Base-by-base conservation (phyloP, 176 grass and related monocot genomes). In the Thinopyrum elongatum region DNA sequence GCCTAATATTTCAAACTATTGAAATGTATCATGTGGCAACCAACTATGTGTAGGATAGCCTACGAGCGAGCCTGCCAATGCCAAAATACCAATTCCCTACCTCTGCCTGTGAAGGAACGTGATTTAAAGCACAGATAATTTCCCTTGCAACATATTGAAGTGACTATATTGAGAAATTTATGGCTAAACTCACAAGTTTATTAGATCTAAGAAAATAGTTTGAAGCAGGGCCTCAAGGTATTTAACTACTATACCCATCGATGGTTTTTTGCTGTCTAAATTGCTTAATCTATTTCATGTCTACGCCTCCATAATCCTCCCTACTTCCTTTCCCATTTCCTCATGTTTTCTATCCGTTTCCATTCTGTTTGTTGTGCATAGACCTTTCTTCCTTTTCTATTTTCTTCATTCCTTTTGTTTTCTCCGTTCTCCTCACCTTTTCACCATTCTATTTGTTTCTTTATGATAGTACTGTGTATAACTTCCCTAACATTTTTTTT, bases 281-380 rank as follows among this genome's bases (percentile, higher is more conserved):
- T 73, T 44, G 70, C 13, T 16, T 46, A 16, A 74, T 44, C 26
- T 74, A 26, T 26, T 26, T 46, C n/a, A 74, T 46, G 70, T 16
- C 70, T 74, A 74, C 70, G 44, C 15, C 26, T 44, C 70, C 70
- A 27, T 14, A 39, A 46, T 74, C n/a, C n/a, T 46, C 39, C 39
- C 12, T 74, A 74, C 23, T 74, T 27, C 23, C 38, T 44, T 74
- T 47, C 71, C 41, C 26, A 14, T 74, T 47, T 74, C 39, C 47
- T 74, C 71, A 74, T 74, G 70, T 27, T 74, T 74, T 42, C n/a
- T 74, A 27, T 74, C 39, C 7, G 6, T 74, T 21, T 73, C n/a
- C 22, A 42, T 27, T 74, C 25, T 49, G 25, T 74, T 74, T 49
- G 14, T 69, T 74, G 71, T 28, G 42, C 41, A 49, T 74, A 29